Evolutionary conservation across 805 yeast species (phyloP), one percentile per base, ranked within the genome.

Genomic region (Yarrowia deformans): DNA sequence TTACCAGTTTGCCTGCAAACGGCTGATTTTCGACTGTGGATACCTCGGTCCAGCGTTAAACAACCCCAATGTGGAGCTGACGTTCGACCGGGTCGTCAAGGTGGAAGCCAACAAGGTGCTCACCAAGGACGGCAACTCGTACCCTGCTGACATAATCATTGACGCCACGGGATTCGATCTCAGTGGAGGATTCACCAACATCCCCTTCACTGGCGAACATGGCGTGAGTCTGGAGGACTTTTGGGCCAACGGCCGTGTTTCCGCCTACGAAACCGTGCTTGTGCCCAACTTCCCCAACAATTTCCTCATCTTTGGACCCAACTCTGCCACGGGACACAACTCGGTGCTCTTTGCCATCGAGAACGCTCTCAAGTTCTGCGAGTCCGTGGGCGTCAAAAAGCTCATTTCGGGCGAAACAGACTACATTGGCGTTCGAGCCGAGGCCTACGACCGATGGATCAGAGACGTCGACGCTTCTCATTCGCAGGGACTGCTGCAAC

Each of bases 301-400:
- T 14, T 71, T 71, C 32, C 32, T 70, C 39, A 19, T 71, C n/a
- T 54, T 63, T 19, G 73, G 73, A 2, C 73, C 73, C 37, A 71
- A 71, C 46, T 49, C 68, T 18, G 71, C 71, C n/a, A 71, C 73
- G 1, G 73, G 73, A 5, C 73, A 71, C 37, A 69, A 71, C 55
- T 63, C 70, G 23, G 70, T 71, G 19, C 37, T 71, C 7, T 61
- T 71, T n/a, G 69, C 72, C 19, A 58, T 71, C 35, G 73, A 71
- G 43, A 71, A 69, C 43, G 71, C 70, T 13, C 49, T 71, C 56
- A 55, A 42, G 58, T 71, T 56, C 49, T 50, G 70, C 49, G 67
- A 71, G 42, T 55, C 54, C 32, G 70, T 71, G 13, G 73, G 69
- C 5, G 69, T 71, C 35, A 19, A 52, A 23, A 35, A 35, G n/a